Evolutionary conservation across 2,329 filamentous ascomycete genomes (phyloP).

Genomic region (Sordariomycetes sp.): DNA sequence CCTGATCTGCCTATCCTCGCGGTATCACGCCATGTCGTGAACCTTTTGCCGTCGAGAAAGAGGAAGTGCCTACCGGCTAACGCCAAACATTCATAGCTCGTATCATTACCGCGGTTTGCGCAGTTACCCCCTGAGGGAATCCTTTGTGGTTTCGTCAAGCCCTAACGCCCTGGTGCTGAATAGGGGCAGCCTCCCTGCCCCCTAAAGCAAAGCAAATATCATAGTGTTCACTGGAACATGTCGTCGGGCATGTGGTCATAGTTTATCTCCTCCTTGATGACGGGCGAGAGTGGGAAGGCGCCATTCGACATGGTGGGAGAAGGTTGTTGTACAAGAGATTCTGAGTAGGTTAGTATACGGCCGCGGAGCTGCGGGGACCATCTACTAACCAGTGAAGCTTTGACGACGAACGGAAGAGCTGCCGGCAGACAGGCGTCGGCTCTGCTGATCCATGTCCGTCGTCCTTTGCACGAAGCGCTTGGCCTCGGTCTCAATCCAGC

Average conservation of each 20-base stretch:
- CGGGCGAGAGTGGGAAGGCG: conserved; percentile 2
- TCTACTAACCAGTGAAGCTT: conserved; percentile 1
- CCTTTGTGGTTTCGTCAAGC: no score
- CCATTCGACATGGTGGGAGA: conserved; percentile 6
- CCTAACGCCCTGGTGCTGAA: no score
- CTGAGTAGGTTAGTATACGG: conserved; percentile 1
- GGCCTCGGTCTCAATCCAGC: conserved; percentile 44
- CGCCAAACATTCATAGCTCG: no score
- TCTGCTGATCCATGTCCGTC: not conserved
- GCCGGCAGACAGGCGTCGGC: conserved; percentile 1
- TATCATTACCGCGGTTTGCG: no score
- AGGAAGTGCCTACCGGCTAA: no score
- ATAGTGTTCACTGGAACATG: conserved; percentile 17
- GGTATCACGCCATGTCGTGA: no score
- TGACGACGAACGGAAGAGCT: not conserved
- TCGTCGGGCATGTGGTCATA: conserved; percentile 28
- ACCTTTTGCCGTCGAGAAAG: no score
- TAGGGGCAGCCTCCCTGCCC: no score
- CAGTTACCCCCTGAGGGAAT: no score
- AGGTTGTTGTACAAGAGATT: not conserved
- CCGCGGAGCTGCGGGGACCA: not conserved
- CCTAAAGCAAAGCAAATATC: no score
- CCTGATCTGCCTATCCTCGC: no score
- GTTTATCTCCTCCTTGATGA: conserved; percentile 14
- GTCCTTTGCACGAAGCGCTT: conserved; percentile 30